phyloP scores from a whole-genome alignment of 148 eudicot genomes.

The Selenicereus undatus region DNA sequence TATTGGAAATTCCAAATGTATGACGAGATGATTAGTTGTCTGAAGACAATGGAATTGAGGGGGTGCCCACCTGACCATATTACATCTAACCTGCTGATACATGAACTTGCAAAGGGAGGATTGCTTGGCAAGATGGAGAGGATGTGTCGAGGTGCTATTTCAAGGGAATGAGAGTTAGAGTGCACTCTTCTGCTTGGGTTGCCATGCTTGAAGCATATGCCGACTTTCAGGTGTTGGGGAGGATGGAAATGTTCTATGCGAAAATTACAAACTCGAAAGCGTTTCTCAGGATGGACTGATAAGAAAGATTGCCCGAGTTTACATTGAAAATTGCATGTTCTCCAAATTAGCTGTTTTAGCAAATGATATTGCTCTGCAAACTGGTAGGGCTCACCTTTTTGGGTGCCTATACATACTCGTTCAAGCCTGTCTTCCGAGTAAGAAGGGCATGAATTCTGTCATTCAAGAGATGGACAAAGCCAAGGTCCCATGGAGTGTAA shows the following conservation, averaged over 20 bases:
- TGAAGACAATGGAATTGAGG: conserved; percentile 34
- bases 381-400: conserved; percentile 31
- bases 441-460: conserved; percentile 34
- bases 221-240: conserved; percentile 35
- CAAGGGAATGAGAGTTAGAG: conserved; percentile 31
- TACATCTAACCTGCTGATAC: conserved; percentile 39
- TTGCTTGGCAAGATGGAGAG: conserved; percentile 42
- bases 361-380: conserved; percentile 28
- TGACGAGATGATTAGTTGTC: conserved; percentile 42
- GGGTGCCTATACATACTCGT: conserved; percentile 35
- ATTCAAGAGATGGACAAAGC: conserved; percentile 34
- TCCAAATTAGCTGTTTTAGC: conserved; percentile 39
- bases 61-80: conserved; percentile 35
- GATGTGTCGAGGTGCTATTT: conserved; percentile 27
- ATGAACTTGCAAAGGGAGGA: conserved; percentile 37
- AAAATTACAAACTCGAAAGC: conserved; percentile 28
- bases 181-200: conserved; percentile 36
- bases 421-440: conserved; percentile 34
- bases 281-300: conserved; percentile 28
- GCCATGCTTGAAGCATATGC: conserved; percentile 50
- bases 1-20: conserved; percentile 37
- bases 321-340: conserved; percentile 38
- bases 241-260: conserved; percentile 35
- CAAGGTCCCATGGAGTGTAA: conserved; percentile 31
- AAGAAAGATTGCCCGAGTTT: conserved; percentile 40